Base-by-base conservation (phyloP, 768 basidiomycete genomes). In the Lactarius quietus region DNA sequence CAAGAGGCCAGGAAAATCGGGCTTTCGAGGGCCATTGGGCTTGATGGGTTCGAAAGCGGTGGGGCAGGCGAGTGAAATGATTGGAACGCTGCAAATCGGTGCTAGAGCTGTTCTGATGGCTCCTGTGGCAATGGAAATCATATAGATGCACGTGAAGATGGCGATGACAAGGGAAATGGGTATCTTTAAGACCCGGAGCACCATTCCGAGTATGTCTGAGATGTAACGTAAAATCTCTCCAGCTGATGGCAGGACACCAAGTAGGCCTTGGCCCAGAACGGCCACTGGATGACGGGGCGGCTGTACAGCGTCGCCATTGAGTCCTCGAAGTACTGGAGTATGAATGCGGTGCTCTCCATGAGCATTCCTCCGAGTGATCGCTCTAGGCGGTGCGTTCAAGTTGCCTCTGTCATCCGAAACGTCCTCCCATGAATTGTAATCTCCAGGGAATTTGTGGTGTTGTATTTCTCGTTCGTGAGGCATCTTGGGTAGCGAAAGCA, bases 61-160 rank as follows among this genome's bases (percentile, higher is more conserved):
- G n/a, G 70, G 26, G 60, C 66, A 52, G 64, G 70, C 70, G 87
- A 90, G 78, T 9, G 84, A 85, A 36, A 90, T 72, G 18, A 83
- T 79, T 2, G 90, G 90, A 17, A 91, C 43, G 55, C 80, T 74
- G 74, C 90, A 92, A 1, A 90, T 56, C 0, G 90, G 89, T 3
- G 79, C 71, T 62, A 88, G 77, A 0, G 81, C 79, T 4, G 74
- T 71, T n/a, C 78, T 78, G 61, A 91, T 59, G 0, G 79, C 79
- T 7, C 70, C 55, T 9, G 80, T 77, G 55, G 86, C 73, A 38
- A 72, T 69, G n/a, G 72, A 73, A 8, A 83, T 56, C 66, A 84
- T 67, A 62, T 82, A 69, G 8, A 82, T 76, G 38, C 89, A 75
- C 66, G 87, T 66, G 75, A 77, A 84, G 12, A 86, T 35, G 65